A percentile compares a stretch with the other conserved stretches of the same genome.
phyloP scores from a whole-genome alignment of 768 basidiomycete genomes.

The Tricholomella constricta region DNA sequence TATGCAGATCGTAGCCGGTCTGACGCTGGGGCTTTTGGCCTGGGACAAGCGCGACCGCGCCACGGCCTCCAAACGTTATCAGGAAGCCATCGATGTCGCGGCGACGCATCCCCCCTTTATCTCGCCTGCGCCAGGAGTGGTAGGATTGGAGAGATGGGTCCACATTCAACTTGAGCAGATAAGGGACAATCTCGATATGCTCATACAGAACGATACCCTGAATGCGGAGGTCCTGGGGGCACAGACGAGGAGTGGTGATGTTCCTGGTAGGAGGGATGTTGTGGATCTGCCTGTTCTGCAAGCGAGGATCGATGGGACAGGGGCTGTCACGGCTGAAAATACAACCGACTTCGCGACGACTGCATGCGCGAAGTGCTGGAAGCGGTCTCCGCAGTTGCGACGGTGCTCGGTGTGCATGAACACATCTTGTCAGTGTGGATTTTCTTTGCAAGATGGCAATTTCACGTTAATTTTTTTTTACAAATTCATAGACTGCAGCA shows the following conservation, averaged over 20 bases:
- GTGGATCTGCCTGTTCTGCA: constrained; percentile 18
- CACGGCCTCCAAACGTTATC: constrained; percentile 34
- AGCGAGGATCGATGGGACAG: constrained; percentile 21
- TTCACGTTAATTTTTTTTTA: neutral
- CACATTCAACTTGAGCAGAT: constrained; percentile 20
- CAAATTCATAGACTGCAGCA: too few relatives aligned
- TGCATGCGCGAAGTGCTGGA: constrained; percentile 29
- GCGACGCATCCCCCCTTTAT: constrained; percentile 24
- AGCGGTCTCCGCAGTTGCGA: constrained; percentile 26
- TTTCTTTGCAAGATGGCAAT: neutral
- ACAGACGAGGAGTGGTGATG: constrained; percentile 1
- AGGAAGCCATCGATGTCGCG: constrained; percentile 31
- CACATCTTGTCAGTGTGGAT: constrained; percentile 25
- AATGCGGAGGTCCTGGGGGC: constrained; percentile 17
- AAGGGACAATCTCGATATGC: constrained; percentile 24
- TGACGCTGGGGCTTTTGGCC: constrained; percentile 32
- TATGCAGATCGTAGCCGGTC: constrained; percentile 30
- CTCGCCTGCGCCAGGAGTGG: constrained; percentile 9
- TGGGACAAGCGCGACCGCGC: constrained; percentile 34
- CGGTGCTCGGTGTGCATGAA: constrained; percentile 29
- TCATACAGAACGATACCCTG: constrained; percentile 25
- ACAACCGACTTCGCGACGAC: constrained; percentile 30
- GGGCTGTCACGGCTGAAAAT: constrained; percentile 11
- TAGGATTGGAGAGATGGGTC: constrained; percentile 25
- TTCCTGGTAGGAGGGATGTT: constrained; percentile 23